phyloP scores from a whole-genome alignment of 768 basidiomycete species.

The Paxillus rubicundulus region DNA sequence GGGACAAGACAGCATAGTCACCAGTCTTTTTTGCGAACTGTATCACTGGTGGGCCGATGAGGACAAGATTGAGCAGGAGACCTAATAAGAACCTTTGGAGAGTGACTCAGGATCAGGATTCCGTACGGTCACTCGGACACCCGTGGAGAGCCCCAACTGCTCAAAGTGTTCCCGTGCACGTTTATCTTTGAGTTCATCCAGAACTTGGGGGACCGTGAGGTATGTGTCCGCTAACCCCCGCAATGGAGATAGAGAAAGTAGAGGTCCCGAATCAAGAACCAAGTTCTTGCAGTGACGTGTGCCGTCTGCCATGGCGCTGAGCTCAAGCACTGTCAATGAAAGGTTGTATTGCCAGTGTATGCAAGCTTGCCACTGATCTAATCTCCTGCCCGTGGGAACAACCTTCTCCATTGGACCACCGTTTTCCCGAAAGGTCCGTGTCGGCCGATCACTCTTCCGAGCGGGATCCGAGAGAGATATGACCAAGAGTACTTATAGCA shows the following conservation, averaged over 20 bases:
- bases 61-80: conserved; percentile 4
- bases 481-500: too few species aligned
- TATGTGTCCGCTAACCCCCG: conserved; percentile 86
- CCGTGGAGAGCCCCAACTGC: conserved; percentile 68
- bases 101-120: conserved; percentile 70
- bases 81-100: conserved; percentile 47
- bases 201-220: conserved; percentile 85
- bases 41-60: conserved; percentile 56
- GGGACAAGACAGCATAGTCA: conserved; percentile 89
- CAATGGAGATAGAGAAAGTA: conserved; percentile 85
- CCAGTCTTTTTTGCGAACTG: conserved; percentile 94
- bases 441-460: background rate
- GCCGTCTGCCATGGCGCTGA: conserved; percentile 23
- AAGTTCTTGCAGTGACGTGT: conserved; percentile 66
- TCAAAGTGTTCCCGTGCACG: conserved; percentile 86
- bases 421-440: too few species aligned
- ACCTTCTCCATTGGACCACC: too few species aligned
- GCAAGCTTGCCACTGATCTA: background rate
- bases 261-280: conserved; percentile 90
- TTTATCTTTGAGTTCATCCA: conserved; percentile 86
- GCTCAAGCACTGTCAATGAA: background rate
- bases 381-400: conserved; percentile 1
- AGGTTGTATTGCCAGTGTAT: background rate
- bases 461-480: background rate
- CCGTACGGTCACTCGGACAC: conserved; percentile 70